Conservation (phyloP, 306 rosid species). For the Malus sieversii region DNA sequence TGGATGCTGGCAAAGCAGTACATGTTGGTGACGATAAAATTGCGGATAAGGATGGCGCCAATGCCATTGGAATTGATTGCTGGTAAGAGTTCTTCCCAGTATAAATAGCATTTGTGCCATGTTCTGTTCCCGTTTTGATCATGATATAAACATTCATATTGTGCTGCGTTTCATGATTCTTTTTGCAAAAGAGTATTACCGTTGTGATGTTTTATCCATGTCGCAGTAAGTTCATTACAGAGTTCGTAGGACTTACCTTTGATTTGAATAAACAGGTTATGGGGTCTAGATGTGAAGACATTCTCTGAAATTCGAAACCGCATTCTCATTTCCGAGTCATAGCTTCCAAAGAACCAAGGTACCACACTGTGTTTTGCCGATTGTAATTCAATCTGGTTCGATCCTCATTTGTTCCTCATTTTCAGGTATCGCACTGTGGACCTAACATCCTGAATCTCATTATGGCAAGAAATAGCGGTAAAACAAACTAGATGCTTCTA, state of each 20-base stretch:
- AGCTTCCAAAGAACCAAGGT: slow-evolving; percentile 8
- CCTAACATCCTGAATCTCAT: background rate
- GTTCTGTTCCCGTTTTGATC: too few species aligned
- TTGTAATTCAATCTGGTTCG: background rate
- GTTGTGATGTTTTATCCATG: background rate
- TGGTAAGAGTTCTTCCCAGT: slow-evolving; percentile 46
- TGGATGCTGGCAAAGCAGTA: slow-evolving; percentile 58
- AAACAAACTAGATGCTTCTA: background rate
- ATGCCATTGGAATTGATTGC: slow-evolving; percentile 73
- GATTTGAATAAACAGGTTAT: slow-evolving; percentile 53
- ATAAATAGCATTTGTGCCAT: background rate
- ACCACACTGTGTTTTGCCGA: background rate
- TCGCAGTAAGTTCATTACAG: background rate
- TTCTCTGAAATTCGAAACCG: slow-evolving; percentile 51
- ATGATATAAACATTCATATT: too few species aligned
- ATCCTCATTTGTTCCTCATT: background rate
- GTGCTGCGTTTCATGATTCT: too few species aligned
- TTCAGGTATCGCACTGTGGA: background rate
- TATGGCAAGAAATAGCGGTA: background rate
- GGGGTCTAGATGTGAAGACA: slow-evolving; percentile 79
- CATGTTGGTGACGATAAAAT: slow-evolving; percentile 81
- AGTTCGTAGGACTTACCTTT: background rate
- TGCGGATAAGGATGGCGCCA: slow-evolving; percentile 80
- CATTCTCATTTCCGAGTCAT: slow-evolving; percentile 34
- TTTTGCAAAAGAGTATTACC: too few species aligned